Evolutionary conservation across 177 flowering plant genomes (phyloP).

Genomic region (Vitis hybrid): DNA sequence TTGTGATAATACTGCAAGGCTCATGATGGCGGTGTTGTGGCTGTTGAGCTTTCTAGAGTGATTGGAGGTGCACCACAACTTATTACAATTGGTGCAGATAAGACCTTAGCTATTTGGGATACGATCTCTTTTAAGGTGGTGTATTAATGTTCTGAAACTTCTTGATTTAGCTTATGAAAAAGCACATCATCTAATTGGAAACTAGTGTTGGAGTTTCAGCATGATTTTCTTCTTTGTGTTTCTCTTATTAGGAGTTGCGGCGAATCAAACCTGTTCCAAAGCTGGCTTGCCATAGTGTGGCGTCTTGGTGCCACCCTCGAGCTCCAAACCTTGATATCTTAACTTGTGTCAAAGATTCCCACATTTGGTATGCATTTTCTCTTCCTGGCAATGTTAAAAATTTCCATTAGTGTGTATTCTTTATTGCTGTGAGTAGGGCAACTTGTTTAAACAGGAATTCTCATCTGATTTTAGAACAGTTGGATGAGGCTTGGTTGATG

Average conservation of each 20-base stretch:
- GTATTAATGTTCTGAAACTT: background rate
- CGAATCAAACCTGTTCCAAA: conserved; percentile 96
- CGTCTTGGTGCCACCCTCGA: conserved; percentile 84
- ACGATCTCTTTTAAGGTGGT: conserved; percentile 91
- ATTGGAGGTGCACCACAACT: conserved; percentile 91
- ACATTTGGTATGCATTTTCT: conserved; percentile 72
- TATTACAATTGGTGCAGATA: conserved; percentile 94
- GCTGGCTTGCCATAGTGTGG: conserved; percentile 94
- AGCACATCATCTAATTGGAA: conserved; percentile 6
- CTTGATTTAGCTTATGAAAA: background rate
- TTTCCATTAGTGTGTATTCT: background rate
- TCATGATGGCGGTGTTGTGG: conserved; percentile 99
- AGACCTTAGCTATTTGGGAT: conserved; percentile 96
- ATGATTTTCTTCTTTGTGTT: background rate
- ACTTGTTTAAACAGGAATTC: background rate
- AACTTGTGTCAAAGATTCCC: conserved; percentile 99
- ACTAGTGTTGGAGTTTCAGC: conserved; percentile 2
- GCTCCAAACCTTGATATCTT: conserved; percentile 67
- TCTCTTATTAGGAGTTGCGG: conserved; percentile 66
- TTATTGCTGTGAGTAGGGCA: background rate
- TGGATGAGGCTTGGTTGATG: background rate
- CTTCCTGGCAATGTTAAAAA: background rate
- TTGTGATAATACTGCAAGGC: conserved; percentile 47
- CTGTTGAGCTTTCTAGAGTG: conserved; percentile 94
- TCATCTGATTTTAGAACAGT: background rate